Percentiles rank a stretch among this genome's conserved stretches.
These are phyloP conservation scores for Phycomyces blakesleeanus DNA, from an alignment of 192 early-diverging fungal genomes.

Conservation along the genomic window DNA sequence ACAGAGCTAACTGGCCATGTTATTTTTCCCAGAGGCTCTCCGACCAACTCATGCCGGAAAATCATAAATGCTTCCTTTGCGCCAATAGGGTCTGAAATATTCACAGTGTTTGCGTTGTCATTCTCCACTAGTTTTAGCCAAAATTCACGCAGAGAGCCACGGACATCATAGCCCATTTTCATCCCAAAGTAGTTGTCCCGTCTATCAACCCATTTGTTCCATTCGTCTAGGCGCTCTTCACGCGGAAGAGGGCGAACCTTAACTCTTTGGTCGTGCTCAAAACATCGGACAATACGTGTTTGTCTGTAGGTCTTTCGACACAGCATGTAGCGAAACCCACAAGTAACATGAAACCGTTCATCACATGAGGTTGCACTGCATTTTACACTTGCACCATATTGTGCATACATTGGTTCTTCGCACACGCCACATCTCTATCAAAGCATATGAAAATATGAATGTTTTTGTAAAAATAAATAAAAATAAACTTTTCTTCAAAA, in stretches of 20 bases:
- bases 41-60: not conserved
- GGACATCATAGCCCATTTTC: constrained; percentile 1
- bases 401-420: not conserved
- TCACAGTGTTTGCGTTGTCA: not conserved
- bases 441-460: not conserved
- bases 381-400: not conserved
- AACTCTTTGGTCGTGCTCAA: not conserved
- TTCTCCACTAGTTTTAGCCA: not conserved
- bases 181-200: not conserved
- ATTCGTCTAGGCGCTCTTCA: not conserved
- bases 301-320: not conserved
- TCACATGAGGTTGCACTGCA: not conserved
- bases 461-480: not conserved
- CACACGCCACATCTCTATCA: not conserved
- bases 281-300: not conserved
- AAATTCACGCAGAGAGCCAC: not conserved
- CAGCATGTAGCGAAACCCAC: not conserved
- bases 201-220: not conserved
- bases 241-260: not conserved
- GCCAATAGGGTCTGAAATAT: not conserved
- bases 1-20: not conserved
- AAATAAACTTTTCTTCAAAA: not conserved
- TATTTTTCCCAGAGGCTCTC: not conserved
- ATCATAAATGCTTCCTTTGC: not conserved
- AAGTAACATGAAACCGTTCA: not conserved